A percentile compares a stretch with the other conserved stretches of the same genome.
Conservation (phyloP, 1,284 basidiomycete species). For the Melampsora abietis-canadensis region DNA sequence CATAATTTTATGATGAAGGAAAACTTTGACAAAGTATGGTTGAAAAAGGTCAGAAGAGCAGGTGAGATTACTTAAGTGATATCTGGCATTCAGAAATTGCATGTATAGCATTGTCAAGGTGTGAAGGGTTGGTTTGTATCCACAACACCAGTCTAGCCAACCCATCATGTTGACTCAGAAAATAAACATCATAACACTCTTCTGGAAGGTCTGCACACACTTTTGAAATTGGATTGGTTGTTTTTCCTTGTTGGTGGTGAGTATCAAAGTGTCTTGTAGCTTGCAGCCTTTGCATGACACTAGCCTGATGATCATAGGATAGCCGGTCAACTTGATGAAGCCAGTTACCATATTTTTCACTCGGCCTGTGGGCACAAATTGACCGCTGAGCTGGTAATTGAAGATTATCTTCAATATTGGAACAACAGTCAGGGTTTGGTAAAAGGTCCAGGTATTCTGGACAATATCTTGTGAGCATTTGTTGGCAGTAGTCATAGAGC, state of each 20-base stretch:
- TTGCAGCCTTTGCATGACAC: not conserved
- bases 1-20: no score
- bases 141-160: no score
- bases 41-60: no score
- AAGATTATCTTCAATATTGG: not conserved
- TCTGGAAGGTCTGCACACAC: no score
- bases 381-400: not conserved
- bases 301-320: not conserved
- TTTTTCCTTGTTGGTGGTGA: not conserved
- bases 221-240: no score
- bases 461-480: not conserved
- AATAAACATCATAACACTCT: no score
- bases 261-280: not conserved
- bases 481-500: not conserved
- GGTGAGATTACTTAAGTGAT: no score
- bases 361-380: not conserved
- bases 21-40: no score
- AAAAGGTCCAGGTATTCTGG: not conserved
- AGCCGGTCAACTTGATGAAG: not conserved
- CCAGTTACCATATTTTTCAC: not conserved
- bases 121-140: no score
- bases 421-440: not conserved
- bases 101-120: no score
- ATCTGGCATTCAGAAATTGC: no score
- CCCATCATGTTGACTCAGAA: no score